phyloP scores from a whole-genome alignment of 371 early-diverging fungal genomes.

The Lichtheimia ramosa region DNA sequence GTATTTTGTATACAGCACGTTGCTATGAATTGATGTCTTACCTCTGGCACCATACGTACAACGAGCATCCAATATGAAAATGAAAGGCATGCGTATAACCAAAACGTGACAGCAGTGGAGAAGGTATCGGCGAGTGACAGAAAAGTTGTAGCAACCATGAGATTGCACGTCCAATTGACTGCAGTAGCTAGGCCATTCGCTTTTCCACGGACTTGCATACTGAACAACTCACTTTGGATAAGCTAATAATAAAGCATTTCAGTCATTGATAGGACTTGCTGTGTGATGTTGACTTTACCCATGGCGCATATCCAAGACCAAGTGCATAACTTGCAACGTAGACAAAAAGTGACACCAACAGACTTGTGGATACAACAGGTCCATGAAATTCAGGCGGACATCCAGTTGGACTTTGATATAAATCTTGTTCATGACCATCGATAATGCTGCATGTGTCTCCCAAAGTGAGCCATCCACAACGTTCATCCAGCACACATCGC shows the following conservation, averaged over 20 bases:
- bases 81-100: slow-evolving; percentile 59
- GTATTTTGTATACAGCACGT: neutral
- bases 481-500: slow-evolving; percentile 64
- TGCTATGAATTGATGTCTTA: slow-evolving; percentile 8
- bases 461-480: slow-evolving; percentile 51
- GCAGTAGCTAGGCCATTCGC: slow-evolving; percentile 66
- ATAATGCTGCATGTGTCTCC: slow-evolving; percentile 26
- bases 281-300: slow-evolving; percentile 16
- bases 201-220: slow-evolving; percentile 59
- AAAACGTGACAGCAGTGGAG: slow-evolving; percentile 61
- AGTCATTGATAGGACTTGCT: neutral
- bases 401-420: slow-evolving; percentile 32
- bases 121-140: slow-evolving; percentile 58
- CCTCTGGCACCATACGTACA: slow-evolving; percentile 55
- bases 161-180: slow-evolving; percentile 64
- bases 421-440: slow-evolving; percentile 15
- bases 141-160: slow-evolving; percentile 61
- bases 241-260: slow-evolving; percentile 33
- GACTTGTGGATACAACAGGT: slow-evolving; percentile 27
- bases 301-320: slow-evolving; percentile 65
- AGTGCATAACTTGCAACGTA: slow-evolving; percentile 67
- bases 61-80: slow-evolving; percentile 54
- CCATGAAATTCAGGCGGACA: slow-evolving; percentile 34
- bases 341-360: slow-evolving; percentile 43
- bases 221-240: slow-evolving; percentile 64